These are phyloP conservation scores for Manihot esculenta DNA, from an alignment of 441 rosid species.

Conservation along the genomic window DNA sequence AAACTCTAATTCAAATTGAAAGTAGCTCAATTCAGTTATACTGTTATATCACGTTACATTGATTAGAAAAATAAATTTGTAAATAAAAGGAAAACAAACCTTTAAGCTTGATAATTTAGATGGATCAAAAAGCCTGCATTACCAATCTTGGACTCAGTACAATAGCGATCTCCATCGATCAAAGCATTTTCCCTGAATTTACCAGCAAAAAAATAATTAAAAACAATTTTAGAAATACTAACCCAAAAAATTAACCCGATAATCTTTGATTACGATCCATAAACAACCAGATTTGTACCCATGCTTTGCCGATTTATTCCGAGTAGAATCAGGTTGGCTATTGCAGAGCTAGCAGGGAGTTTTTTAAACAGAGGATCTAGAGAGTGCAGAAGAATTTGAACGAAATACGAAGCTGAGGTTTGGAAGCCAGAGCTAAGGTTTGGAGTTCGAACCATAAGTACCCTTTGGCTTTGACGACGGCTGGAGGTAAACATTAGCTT, in stretches of 20 bases:
- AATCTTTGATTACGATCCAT: slow-evolving; percentile 11
- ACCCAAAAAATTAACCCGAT: neutral
- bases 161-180: slow-evolving; percentile 38
- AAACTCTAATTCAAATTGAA: neutral
- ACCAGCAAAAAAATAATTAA: neutral
- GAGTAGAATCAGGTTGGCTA: slow-evolving; percentile 5
- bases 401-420: slow-evolving; percentile 5
- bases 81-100: slow-evolving; percentile 21
- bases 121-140: slow-evolving; percentile 48
- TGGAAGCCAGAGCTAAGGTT: neutral
- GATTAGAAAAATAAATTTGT: neutral
- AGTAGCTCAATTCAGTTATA: slow-evolving; percentile 5
- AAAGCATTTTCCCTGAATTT: slow-evolving; percentile 28
- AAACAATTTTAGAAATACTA: neutral
- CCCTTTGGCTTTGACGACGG: neutral
- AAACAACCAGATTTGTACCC: neutral
- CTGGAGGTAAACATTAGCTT: neutral
- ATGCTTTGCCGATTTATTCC: neutral
- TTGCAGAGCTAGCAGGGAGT: neutral
- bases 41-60: slow-evolving; percentile 9
- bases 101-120: slow-evolving; percentile 18
- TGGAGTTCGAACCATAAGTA: too few relatives aligned
- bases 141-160: slow-evolving; percentile 23
- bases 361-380: neutral
- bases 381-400: neutral